Evolutionary conservation across 2,329 filamentous ascomycete species (phyloP).

Genomic region (Exophiala calicioides): DNA sequence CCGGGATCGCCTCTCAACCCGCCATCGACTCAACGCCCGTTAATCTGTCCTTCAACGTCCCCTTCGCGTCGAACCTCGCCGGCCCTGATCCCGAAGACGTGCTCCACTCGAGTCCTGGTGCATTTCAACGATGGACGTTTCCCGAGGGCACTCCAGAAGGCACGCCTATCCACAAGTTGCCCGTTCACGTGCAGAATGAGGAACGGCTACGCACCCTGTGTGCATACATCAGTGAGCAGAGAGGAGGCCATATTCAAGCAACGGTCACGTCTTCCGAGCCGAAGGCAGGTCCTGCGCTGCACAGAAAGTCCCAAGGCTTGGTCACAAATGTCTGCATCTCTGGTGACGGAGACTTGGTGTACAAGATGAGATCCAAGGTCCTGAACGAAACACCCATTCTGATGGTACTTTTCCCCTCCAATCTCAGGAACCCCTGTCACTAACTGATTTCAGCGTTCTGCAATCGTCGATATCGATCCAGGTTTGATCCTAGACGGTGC

Average conservation of each 20-base stretch:
- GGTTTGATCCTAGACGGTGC: constrained; percentile 80
- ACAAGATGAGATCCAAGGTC: constrained; percentile 85
- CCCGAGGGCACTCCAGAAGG: constrained; percentile 83
- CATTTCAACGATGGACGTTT: constrained; percentile 90
- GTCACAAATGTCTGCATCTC: constrained; percentile 90
- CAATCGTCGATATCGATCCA: constrained; percentile 89
- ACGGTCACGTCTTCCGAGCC: constrained; percentile 80
- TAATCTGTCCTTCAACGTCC: constrained; percentile 95
- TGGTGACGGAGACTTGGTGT: constrained; percentile 81
- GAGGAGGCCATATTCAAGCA: constrained; percentile 73
- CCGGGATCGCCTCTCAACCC: constrained; percentile 63
- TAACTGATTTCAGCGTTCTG: constrained; percentile 67
- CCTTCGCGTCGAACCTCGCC: constrained; percentile 87
- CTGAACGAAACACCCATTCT: constrained; percentile 90
- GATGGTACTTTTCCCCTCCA: constrained; percentile 64
- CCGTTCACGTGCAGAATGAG: constrained; percentile 87
- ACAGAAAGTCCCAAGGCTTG: constrained; percentile 56
- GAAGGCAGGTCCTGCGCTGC: constrained; percentile 58
- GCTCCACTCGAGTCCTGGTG: constrained; percentile 84
- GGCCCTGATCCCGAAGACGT: constrained; percentile 95
- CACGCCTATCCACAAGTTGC: constrained; percentile 81
- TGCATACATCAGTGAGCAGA: constrained; percentile 71
- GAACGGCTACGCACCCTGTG: constrained; percentile 77
- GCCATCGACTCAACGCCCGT: constrained; percentile 74
- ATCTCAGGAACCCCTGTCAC: constrained; percentile 9